These are phyloP conservation scores for Malania oleifera DNA, from an alignment of 164 flowering plant genomes.

Conservation along the genomic window DNA sequence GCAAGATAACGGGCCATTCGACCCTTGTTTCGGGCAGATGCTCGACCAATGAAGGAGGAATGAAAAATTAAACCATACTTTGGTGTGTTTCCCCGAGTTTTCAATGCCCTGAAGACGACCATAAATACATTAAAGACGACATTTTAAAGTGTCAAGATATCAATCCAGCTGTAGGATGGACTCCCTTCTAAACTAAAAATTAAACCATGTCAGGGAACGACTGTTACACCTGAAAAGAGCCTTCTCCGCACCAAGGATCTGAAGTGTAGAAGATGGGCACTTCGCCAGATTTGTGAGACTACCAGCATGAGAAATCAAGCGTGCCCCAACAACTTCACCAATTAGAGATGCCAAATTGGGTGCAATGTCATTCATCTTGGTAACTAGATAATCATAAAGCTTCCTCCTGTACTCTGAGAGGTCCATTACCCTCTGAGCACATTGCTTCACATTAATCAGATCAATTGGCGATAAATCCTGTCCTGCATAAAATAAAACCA, in stretches of 20 bases:
- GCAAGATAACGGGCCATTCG: conserved; percentile 98
- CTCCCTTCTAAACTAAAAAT: too few species aligned
- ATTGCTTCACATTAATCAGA: conserved; percentile 82
- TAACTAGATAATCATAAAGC: conserved; percentile 80
- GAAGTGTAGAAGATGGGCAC: conserved; percentile 99
- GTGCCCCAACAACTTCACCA: conserved; percentile 95
- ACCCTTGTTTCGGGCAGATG: conserved; percentile 88
- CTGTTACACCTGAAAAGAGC: conserved; percentile 83
- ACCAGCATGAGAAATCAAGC: conserved; percentile 98
- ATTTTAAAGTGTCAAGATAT: too few species aligned
- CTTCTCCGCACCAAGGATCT: conserved; percentile 99
- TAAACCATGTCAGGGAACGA: neutral
- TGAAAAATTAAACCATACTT: conserved; percentile 97
- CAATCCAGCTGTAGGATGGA: too few species aligned
- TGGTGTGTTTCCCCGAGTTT: conserved; percentile 94
- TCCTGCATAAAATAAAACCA: conserved; percentile 43
- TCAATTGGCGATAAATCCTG: conserved; percentile 89
- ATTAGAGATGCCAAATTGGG: conserved; percentile 96
- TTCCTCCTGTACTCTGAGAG: conserved; percentile 85
- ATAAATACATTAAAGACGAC: neutral
- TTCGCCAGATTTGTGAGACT: conserved; percentile 97
- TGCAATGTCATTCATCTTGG: conserved; percentile 96
- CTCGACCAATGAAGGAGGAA: conserved; percentile 95
- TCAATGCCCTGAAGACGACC: conserved; percentile 63
- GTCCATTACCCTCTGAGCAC: conserved; percentile 92